Evolutionary conservation across 169 alveolate species (phyloP), one percentile per base, ranked within the genome.

Genomic region (Theileria equi): DNA sequence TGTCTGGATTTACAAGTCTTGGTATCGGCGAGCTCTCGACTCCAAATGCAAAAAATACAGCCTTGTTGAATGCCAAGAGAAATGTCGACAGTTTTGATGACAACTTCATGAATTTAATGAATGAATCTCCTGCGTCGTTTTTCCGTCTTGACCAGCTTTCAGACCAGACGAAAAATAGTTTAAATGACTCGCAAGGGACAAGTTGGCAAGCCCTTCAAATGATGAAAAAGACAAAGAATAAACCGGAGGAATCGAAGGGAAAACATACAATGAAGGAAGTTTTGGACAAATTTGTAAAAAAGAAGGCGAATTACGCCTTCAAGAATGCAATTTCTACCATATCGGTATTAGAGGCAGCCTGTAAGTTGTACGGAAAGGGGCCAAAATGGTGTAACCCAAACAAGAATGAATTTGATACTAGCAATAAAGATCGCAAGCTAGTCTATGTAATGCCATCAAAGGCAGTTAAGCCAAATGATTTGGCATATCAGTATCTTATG

Each of bases 321-420:
- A 76, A 76, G 32, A 76, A 65, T 19, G 85, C 80, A 17, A 34
- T 44, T 25, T 35, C 57, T 32, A 76, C 79, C 2, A 16, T 76
- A 8, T 23, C 55, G n/a, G 80, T 76, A 23, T 74, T 76, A 35
- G 85, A 76, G 32, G 79, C 85, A n/a, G 81, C 85, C 0, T 53
- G 85, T 23, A 76, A 65, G 28, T 32, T 76, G 2, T 76, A 43
- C 44, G 85, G 85, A 4, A 66, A 31, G 16, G 85, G 85, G 32
- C 85, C 85, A 1, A 76, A 76, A 53, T 76, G 85, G 85, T 65
- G 68, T 0, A 76, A 76, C 35, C 85, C 85, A 2, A 63, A 76
- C 26, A 63, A 55, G 34, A 65, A 47, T n/a, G 80, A 76, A 34
- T 76, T 76, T 55, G 80, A 76, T 48, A 26, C 61, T 3, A 29